Evolutionary conservation across 805 yeast species (phyloP), one percentile per base, ranked within the genome.

Genomic region (Metschnikowia anglica): DNA sequence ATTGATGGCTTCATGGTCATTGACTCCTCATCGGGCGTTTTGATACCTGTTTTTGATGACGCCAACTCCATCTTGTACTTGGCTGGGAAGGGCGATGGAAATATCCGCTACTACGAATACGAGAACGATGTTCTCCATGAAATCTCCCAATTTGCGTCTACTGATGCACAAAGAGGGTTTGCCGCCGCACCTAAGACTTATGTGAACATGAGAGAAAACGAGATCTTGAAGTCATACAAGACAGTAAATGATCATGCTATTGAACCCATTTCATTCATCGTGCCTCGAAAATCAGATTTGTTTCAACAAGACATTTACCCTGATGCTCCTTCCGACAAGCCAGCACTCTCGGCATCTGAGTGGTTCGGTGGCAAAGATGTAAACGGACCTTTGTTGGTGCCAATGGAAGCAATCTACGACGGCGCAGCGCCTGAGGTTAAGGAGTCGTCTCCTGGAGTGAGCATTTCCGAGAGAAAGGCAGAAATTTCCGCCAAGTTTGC

Each of bases 11-110:
- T 90, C 62, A 75, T 84, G 58, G 79, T 83, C 30, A 76, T 93
- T 37, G 99, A 95, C 61, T 79, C 95, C 18, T 84, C 95, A 4
- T 85, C 97, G 2, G 99, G 99, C 55, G 86, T 93, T 31, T 70
- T 90, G 63, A 85, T 93, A 78, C 99, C 99, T 21, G 79, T 85
- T 56, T 93, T 70, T 60, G 99, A 93, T 61, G 85, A 80, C 20
- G 77, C 85, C 26, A 89, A 86, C 34, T 79, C 82, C 43, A 79
- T 90, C 45, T 73, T 93, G 46, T 93, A 85, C 59, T 70, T 93
- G 48, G 98, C 96, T 24, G 99, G 99, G 54, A 91, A 93, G 65
- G 97, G 97, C 63, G 99, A 93, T 64, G 98, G 98, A 56, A 93
- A 91, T 63, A 88, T 93, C 57, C 86, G 97, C 59, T 91, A 91